Evolutionary conservation across 352 stramenopile species (phyloP).

Genomic region (Phytopythium oedochilum): DNA sequence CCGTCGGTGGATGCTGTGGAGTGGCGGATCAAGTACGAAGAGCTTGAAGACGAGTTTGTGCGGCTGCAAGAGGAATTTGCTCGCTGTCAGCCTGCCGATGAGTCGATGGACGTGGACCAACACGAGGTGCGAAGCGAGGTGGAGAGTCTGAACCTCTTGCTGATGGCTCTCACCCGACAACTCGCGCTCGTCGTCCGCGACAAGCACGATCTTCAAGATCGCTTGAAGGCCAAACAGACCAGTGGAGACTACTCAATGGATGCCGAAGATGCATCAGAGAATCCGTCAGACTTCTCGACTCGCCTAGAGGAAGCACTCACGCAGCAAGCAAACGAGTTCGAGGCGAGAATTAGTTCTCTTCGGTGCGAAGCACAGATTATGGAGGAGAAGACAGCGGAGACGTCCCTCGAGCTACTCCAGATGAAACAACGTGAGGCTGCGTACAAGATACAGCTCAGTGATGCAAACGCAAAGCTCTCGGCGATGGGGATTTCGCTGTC

Average conservation of each 20-base stretch:
- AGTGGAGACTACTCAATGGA: conserved; percentile 17
- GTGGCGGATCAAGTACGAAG: conserved; percentile 82
- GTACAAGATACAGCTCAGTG: conserved; percentile 43
- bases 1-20: conserved; percentile 72
- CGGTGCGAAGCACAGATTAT: conserved; percentile 22
- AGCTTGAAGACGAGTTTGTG: conserved; percentile 55
- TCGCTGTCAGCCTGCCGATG: conserved; percentile 10
- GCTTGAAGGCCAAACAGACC: conserved; percentile 16
- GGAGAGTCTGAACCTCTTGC: conserved; percentile 66
- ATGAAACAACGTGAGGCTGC: conserved; percentile 60
- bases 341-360: conserved; percentile 37
- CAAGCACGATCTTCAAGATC: conserved; percentile 69
- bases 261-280: conserved; percentile 8
- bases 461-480: conserved; percentile 27
- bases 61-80: conserved; percentile 49
- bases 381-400: conserved; percentile 38
- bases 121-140: conserved; percentile 25
- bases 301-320: conserved; percentile 38
- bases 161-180: conserved; percentile 57
- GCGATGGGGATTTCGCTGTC: conserved; percentile 16
- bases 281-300: conserved; percentile 19
- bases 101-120: conserved; percentile 1
- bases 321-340: conserved; percentile 35
- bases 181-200: conserved; percentile 62
- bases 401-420: conserved; percentile 44